phyloP scores from a whole-genome alignment of 768 basidiomycete genomes.

The Artomyces pyxidatus region DNA sequence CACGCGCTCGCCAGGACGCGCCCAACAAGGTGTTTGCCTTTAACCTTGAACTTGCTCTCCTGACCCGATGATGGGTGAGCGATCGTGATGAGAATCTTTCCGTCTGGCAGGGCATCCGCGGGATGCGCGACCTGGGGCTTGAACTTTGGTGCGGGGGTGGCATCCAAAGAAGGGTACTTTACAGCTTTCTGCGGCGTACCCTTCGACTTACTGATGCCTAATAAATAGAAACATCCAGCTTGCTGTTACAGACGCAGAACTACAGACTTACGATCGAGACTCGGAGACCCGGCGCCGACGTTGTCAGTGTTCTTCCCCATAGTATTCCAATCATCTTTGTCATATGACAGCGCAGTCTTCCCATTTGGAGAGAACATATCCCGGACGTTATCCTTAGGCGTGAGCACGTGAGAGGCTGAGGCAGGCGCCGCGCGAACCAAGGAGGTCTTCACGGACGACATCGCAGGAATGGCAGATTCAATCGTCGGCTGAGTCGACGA shows the following conservation, averaged over 20 bases:
- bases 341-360: background rate
- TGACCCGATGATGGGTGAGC: background rate
- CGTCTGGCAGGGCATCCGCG: background rate
- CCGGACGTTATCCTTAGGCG: background rate
- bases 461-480: background rate
- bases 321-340: too few relatives aligned
- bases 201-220: too few relatives aligned
- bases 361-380: background rate
- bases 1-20: conserved; percentile 3
- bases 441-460: background rate
- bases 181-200: too few relatives aligned
- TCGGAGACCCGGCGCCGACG: background rate
- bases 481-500: background rate
- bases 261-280: background rate
- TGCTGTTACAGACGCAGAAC: too few relatives aligned
- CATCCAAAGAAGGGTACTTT: too few relatives aligned
- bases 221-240: too few relatives aligned
- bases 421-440: background rate
- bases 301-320: too few relatives aligned
- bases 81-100: conserved; percentile 4
- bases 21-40: conserved; percentile 2
- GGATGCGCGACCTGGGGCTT: background rate
- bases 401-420: background rate
- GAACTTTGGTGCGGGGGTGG: background rate
- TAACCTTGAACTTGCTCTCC: conserved; percentile 7